phyloP scores from a whole-genome alignment of 2,329 filamentous ascomycete species.

The Pestalotiopsis fici region DNA sequence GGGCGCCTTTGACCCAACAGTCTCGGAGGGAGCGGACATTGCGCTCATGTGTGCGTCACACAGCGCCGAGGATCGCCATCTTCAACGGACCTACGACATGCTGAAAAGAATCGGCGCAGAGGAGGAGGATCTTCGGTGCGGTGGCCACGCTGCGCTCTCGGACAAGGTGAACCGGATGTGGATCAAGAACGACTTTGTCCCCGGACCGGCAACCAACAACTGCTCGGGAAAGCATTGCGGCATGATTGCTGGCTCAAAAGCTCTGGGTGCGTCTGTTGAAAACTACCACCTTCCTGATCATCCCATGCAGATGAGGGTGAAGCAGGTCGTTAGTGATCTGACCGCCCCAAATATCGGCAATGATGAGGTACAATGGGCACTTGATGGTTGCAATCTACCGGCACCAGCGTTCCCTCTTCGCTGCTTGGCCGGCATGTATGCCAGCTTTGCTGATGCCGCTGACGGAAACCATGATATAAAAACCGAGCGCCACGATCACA shows the following conservation, averaged over 20 bases:
- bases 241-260: constrained; percentile 44
- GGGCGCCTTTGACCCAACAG: constrained; percentile 34
- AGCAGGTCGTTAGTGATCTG: constrained; percentile 35
- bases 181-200: constrained; percentile 37
- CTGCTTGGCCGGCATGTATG: constrained; percentile 35
- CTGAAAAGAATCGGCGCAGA: constrained; percentile 31
- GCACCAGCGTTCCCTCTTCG: constrained; percentile 42
- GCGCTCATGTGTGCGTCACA: constrained; percentile 50
- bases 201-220: constrained; percentile 41
- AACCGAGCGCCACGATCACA: constrained; percentile 16
- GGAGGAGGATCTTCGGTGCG: constrained; percentile 41
- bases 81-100: constrained; percentile 37
- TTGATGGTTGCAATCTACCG: constrained; percentile 49
- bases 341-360: constrained; percentile 20
- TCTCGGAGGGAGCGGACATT: constrained; percentile 40
- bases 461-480: constrained; percentile 10
- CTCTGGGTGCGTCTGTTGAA: constrained; percentile 29
- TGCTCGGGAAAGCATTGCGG: constrained; percentile 51
- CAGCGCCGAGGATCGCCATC: constrained; percentile 41
- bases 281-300: constrained; percentile 37
- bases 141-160: constrained; percentile 39
- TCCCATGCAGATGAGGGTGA: constrained; percentile 41
- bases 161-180: constrained; percentile 36
- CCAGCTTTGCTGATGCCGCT: constrained; percentile 35
- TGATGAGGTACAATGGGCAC: constrained; percentile 37